Evolutionary conservation across 257 asterid genomes (phyloP).

Genomic region (Solanum infundibuliforme): DNA sequence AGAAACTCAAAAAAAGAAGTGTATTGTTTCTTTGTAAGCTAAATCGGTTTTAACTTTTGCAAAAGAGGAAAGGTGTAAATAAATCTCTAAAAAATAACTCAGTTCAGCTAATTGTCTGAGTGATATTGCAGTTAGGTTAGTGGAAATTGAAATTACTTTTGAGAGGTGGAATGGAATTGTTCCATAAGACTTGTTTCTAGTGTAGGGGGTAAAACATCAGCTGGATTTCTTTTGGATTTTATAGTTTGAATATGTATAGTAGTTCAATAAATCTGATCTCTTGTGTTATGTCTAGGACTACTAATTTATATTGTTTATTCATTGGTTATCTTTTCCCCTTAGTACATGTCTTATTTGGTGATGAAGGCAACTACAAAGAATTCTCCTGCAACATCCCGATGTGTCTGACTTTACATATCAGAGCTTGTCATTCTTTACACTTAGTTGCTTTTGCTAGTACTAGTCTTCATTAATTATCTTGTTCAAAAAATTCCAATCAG

Average conservation of each 20-base stretch:
- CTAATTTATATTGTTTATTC: neutral
- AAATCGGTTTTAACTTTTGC: neutral
- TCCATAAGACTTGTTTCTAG: neutral
- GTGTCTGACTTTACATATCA: neutral
- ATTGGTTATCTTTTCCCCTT: neutral
- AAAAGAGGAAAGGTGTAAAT: neutral
- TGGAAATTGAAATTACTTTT: neutral
- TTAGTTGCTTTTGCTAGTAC: neutral
- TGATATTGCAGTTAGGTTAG: neutral
- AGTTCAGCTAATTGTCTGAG: neutral
- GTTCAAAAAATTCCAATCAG: conserved; percentile 19
- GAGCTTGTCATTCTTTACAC: neutral
- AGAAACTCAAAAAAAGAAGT: neutral
- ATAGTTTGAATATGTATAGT: neutral
- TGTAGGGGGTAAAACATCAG: neutral
- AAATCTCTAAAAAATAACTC: neutral
- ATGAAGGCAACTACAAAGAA: neutral
- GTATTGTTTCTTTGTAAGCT: neutral
- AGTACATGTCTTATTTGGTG: neutral
- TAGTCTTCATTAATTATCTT: neutral
- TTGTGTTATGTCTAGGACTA: neutral
- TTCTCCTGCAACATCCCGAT: neutral
- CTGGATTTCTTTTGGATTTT: neutral
- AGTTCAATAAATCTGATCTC: neutral
- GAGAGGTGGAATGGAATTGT: neutral